Evolutionary conservation across 75 land plant species (phyloP).

Genomic region (Cryptomeria japonica): DNA sequence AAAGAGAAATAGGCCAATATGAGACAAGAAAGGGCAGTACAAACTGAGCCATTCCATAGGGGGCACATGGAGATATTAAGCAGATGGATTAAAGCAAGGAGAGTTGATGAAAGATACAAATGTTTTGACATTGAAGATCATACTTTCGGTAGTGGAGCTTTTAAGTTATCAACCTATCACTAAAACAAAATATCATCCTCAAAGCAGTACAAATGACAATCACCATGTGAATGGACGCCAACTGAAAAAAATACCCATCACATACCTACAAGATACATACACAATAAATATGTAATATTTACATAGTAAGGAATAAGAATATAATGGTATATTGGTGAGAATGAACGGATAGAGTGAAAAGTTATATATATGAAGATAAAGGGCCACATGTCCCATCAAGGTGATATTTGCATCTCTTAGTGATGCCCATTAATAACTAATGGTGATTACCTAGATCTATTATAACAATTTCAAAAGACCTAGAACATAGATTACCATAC

Average conservation of each 20-base stretch:
- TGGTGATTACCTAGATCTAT: too few species aligned
- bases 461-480: not conserved
- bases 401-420: too few species aligned
- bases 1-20: not conserved
- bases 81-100: not conserved
- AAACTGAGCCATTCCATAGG: not conserved
- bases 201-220: not conserved
- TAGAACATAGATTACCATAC: not conserved
- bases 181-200: not conserved
- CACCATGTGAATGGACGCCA: not conserved
- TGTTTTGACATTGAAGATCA: not conserved
- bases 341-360: too few species aligned
- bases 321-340: too few species aligned
- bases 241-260: too few species aligned
- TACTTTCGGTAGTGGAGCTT: not conserved
- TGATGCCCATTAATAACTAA: too few species aligned
- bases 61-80: not conserved
- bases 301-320: too few species aligned
- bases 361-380: too few species aligned
- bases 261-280: too few species aligned
- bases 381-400: too few species aligned
- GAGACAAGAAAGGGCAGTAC: not conserved
- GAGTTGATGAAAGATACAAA: not conserved
- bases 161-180: not conserved
- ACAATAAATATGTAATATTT: too few species aligned